Conservation (phyloP, 2,329 filamentous ascomycete genomes). For the Emmonsia crescens region DNA sequence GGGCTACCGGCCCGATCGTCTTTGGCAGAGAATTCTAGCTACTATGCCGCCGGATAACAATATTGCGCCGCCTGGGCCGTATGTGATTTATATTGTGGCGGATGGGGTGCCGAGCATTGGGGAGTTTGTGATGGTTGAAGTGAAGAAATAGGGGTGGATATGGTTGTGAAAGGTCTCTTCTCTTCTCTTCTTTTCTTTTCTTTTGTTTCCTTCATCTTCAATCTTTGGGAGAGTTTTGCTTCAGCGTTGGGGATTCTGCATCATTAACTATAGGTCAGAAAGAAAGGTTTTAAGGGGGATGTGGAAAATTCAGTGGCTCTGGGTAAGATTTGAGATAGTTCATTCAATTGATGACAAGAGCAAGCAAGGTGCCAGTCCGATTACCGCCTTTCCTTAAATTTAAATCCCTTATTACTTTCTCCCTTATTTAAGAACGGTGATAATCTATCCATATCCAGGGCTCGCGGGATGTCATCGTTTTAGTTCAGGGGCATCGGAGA, state of each 20-base stretch:
- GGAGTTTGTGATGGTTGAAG: constrained; percentile 36
- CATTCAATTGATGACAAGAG: not conserved
- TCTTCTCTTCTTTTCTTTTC: not conserved
- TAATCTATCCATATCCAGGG: not conserved
- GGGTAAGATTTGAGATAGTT: not conserved
- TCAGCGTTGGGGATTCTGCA: not conserved
- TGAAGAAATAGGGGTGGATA: not conserved
- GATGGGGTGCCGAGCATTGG: constrained; percentile 45
- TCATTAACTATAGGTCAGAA: too few species aligned
- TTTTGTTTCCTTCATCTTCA: not conserved
- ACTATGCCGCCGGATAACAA: constrained; percentile 46
- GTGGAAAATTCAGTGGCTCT: too few species aligned
- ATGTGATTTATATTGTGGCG: constrained; percentile 49
- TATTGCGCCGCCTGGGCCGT: constrained; percentile 48
- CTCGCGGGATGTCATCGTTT: too few species aligned
- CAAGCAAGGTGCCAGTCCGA: too few species aligned
- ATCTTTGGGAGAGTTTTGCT: not conserved
- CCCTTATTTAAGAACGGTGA: not conserved
- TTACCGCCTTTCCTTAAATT: too few species aligned
- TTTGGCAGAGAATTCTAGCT: constrained; percentile 38
- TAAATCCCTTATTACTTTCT: not conserved
- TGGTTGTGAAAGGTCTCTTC: not conserved
- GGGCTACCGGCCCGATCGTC: constrained; percentile 36
- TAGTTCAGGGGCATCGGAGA: not conserved
- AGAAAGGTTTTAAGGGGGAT: too few species aligned